These are phyloP conservation scores for Epicoccum nigrum DNA, from an alignment of 2,329 filamentous ascomycete species.

Conservation along the genomic window DNA sequence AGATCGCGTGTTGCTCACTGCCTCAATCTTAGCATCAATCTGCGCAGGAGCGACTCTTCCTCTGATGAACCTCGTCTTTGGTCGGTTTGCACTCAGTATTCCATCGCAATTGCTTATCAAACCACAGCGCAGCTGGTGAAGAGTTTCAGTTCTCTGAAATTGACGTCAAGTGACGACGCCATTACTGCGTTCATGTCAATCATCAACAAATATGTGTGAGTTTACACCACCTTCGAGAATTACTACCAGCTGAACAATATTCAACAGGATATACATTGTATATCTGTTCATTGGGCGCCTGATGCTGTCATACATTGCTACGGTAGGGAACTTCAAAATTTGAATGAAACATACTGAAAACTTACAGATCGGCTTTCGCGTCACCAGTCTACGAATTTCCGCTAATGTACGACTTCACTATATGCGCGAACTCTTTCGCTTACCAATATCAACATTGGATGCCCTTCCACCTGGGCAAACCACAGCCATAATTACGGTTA, in stretches of 20 bases:
- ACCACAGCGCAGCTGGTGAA: slow-evolving; percentile 22
- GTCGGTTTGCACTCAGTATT: slow-evolving; percentile 45
- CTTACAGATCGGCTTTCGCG: slow-evolving; percentile 33
- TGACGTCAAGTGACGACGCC: slow-evolving; percentile 1
- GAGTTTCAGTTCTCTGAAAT: slow-evolving; percentile 17
- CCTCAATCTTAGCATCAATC: slow-evolving; percentile 26
- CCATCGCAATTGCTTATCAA: background rate
- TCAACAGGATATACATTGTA: slow-evolving; percentile 54
- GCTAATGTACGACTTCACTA: slow-evolving; percentile 35
- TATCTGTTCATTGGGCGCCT: slow-evolving; percentile 65
- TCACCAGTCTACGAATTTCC: slow-evolving; percentile 34
- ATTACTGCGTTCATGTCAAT: slow-evolving; percentile 18
- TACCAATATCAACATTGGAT: slow-evolving; percentile 35
- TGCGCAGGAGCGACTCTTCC: slow-evolving; percentile 48
- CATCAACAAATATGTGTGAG: slow-evolving; percentile 30
- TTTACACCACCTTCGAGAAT: background rate
- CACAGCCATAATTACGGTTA: slow-evolving; percentile 36
- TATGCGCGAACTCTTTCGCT: slow-evolving; percentile 29
- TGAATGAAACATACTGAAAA: slow-evolving; percentile 5
- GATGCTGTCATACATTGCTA: slow-evolving; percentile 60
- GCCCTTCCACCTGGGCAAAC: slow-evolving; percentile 36
- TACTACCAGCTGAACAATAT: background rate
- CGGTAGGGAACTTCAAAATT: slow-evolving; percentile 45
- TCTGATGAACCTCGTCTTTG: slow-evolving; percentile 65
- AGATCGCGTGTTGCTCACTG: slow-evolving; percentile 23